A percentile compares a stretch with the other conserved stretches of the same genome.
phyloP scores from a whole-genome alignment of 345 rosid genomes.

The Salix purpurea region DNA sequence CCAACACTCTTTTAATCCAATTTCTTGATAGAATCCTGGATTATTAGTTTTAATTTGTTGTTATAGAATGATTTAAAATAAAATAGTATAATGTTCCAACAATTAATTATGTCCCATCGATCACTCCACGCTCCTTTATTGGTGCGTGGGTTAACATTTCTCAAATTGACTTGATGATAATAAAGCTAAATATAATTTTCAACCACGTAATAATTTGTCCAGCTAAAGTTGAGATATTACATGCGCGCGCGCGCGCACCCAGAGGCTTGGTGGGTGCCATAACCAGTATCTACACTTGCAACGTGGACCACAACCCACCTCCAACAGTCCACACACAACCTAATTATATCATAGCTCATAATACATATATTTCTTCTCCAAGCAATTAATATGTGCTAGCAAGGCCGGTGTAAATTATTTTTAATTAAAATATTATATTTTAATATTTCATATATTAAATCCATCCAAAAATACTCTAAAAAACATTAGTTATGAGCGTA shows the following conservation, averaged over 20 bases:
- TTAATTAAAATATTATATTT: too few relatives aligned
- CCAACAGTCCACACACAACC: neutral
- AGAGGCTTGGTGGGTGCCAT: neutral
- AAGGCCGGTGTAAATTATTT: too few relatives aligned
- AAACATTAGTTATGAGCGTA: too few relatives aligned
- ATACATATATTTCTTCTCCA: neutral
- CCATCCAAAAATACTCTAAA: too few relatives aligned
- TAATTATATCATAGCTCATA: neutral
- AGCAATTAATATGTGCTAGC: too few relatives aligned
- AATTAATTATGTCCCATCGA: neutral
- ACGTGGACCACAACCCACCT: conserved; percentile 7
- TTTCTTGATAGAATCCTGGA: too few relatives aligned
- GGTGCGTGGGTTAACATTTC: conserved; percentile 2
- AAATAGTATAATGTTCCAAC: neutral
- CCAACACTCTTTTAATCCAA: accelerated
- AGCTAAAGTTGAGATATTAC: neutral
- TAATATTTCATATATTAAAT: too few relatives aligned
- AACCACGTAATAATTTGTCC: conserved; percentile 8
- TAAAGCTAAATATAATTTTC: neutral
- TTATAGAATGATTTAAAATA: too few relatives aligned
- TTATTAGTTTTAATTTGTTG: too few relatives aligned
- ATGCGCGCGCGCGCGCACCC: neutral
- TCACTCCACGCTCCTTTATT: neutral
- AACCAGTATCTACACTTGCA: neutral
- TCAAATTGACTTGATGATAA: neutral